Conservation (phyloP, 306 rosid genomes). For the Argentina anserina region DNA sequence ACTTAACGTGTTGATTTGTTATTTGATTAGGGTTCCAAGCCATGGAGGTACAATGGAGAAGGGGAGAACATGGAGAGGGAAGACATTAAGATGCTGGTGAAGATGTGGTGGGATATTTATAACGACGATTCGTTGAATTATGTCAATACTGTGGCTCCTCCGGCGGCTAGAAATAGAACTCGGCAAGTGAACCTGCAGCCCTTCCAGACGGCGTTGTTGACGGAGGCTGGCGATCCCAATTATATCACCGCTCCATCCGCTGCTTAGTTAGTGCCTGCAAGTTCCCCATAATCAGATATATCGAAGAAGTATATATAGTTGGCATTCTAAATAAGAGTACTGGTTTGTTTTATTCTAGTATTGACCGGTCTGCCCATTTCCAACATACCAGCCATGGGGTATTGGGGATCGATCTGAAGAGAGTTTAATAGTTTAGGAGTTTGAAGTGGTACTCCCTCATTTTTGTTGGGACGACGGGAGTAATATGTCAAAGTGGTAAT, state of each 20-base stretch:
- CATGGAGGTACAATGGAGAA: conserved; percentile 80
- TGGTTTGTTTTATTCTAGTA: background rate
- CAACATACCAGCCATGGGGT: background rate
- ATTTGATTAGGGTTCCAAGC: conserved; percentile 70
- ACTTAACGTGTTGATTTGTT: background rate
- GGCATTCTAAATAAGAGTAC: background rate
- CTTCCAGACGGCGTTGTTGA: conserved; percentile 6
- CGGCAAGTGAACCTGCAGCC: conserved; percentile 1
- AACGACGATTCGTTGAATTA: conserved; percentile 63
- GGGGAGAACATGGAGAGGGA: conserved; percentile 79
- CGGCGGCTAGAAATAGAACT: background rate
- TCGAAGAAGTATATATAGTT: background rate
- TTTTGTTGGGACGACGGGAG: background rate
- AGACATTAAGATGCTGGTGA: conserved; percentile 65
- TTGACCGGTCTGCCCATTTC: background rate
- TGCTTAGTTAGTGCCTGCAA: conserved; percentile 23
- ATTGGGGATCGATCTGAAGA: no score
- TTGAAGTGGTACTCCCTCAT: background rate
- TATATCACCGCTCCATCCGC: conserved; percentile 44
- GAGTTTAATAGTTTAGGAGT: background rate
- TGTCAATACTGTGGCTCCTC: background rate
- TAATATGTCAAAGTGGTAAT: background rate
- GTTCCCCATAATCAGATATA: background rate
- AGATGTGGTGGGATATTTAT: conserved; percentile 76
- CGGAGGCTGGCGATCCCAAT: conserved; percentile 20